Base-by-base conservation (phyloP, 208 protist genomes). In the Phytomonas francai region DNA sequence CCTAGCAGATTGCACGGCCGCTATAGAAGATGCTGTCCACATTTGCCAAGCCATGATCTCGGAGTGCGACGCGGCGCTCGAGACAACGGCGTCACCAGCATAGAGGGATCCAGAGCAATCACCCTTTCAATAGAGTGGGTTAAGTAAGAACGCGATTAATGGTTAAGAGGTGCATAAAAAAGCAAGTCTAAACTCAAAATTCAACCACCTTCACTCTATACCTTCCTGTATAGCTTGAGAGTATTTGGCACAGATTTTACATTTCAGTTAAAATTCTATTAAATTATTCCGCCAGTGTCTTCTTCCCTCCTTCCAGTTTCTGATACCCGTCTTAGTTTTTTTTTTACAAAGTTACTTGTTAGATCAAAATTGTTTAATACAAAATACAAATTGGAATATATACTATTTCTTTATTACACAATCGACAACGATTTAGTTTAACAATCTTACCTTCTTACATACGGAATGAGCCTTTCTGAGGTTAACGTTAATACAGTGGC, bases 1-100 rank as follows among this genome's bases (percentile, higher is more conserved):
- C 16, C 27, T 71, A 28, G 31, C 0, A 19, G 84, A 89, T 62
- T 89, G 78, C 39, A 65, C 79, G 66, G 63, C 78, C 19, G 63
- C 78, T 19, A 62, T 86, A 57, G 64, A 45, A 3, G 80, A 86
- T n/a, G 81, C 72, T 1, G 75, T 78, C 57, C 73, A 86, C 42
- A 49, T 81, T 33, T 88, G 82, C 30, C 83, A 92, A 64, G 72
- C 83, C 7, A 85, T 88, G 66, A 78, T 90, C 27, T 73, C 85
- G 19, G 88, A 94, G 27, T 91, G 87, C 63, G 80, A 87, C 56
- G 80, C 77, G 60, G 74, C 69, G 12, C 72, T 87, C 12, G 61
- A 59, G 3, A 22, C 34, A 49, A 19, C 39, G 12, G 39, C 39
- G 39, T 3, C 39, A 19, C 39, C 39, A 49, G 39, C 2, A 49